Base-by-base conservation (phyloP, 1,139 yeast genomes). In the Candida sanyaensis region DNA sequence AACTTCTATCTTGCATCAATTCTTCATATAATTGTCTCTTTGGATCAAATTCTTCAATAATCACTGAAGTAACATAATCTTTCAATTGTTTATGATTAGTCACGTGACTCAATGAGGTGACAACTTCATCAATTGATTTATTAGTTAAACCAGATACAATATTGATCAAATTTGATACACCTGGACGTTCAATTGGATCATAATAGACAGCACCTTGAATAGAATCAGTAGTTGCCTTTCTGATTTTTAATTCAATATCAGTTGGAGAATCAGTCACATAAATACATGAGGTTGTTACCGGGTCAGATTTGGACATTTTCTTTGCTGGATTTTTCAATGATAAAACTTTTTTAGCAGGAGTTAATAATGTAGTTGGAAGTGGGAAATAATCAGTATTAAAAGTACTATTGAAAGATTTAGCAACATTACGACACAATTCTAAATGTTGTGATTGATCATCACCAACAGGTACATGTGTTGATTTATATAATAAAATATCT, bases 391-490 rank as follows among this genome's bases (percentile, higher is more conserved):
- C 69, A 55, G 50, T 60, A 47, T 55, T 60, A 53, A 68, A 67
- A 61, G 62, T 66, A 69, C 66, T 71, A 60, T 93, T 93, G 70
- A 91, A 91, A 1, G 80, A 68, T 23, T 77, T 68, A 1, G 96
- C 95, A 23, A 93, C 66, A 45, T 80, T 80, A 48, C 99, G 77
- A 6, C 96, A 81, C 31, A 95, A 74, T 63, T 93, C 99, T 49
- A 93, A 69, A 68, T 93, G 99, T 65, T 95, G 99, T 1, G 84
- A 66, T 64, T 95, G 99, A 62, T 93, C 99, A 51, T 89, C 96
- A 1, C 99, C 99, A 0, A 93, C 98, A 0, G 99, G 99, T 0
- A 93, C 97, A 60, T 86, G 91, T 1, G 95, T 88, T 0, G 97
- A 80, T 55, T 81, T 83, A 68, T 88, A 91, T 2, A 92, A 65